These are phyloP conservation scores for Articulospora tetracladia DNA, from an alignment of 495 filamentous ascomycete species.

Conservation along the genomic window DNA sequence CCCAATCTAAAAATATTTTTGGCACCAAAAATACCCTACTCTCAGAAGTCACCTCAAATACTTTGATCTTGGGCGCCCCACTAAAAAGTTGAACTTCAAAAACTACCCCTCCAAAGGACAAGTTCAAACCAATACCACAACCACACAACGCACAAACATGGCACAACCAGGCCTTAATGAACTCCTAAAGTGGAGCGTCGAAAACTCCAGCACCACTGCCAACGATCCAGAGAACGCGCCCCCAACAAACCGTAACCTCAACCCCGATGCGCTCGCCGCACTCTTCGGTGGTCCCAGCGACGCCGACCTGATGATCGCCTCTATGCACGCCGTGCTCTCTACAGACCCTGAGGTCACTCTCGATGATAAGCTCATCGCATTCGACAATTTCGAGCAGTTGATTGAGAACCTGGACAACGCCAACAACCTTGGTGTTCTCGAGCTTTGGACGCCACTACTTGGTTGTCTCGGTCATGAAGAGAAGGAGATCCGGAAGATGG, in stretches of 20 bases:
- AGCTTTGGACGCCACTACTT: constrained; percentile 78
- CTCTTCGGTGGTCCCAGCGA: constrained; percentile 82
- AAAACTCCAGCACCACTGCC: constrained; percentile 57
- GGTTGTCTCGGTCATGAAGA: constrained; percentile 62
- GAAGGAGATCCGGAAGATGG: constrained; percentile 67
- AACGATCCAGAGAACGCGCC: constrained; percentile 39
- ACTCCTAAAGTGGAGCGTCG: constrained; percentile 92
- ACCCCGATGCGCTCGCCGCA: constrained; percentile 60
- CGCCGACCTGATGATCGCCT: constrained; percentile 80
- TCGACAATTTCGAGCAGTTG: constrained; percentile 94
- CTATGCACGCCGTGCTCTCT: constrained; percentile 68
- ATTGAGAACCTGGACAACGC: constrained; percentile 93
- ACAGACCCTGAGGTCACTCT: constrained; percentile 56
- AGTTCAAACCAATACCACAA: background rate
- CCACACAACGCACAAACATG: background rate
- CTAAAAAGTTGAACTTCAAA: background rate
- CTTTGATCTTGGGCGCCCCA: no score
- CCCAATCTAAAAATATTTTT: background rate
- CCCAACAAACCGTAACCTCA: constrained; percentile 42
- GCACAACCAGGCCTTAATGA: constrained; percentile 43
- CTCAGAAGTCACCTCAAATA: background rate
- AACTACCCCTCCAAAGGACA: background rate
- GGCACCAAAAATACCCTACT: background rate
- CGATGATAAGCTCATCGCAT: constrained; percentile 78
- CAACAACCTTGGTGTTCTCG: constrained; percentile 77